Percentiles rank a stretch among this genome's conserved stretches.
phyloP scores from a whole-genome alignment of 495 filamentous ascomycete species.

The Aspergillus indologenus region DNA sequence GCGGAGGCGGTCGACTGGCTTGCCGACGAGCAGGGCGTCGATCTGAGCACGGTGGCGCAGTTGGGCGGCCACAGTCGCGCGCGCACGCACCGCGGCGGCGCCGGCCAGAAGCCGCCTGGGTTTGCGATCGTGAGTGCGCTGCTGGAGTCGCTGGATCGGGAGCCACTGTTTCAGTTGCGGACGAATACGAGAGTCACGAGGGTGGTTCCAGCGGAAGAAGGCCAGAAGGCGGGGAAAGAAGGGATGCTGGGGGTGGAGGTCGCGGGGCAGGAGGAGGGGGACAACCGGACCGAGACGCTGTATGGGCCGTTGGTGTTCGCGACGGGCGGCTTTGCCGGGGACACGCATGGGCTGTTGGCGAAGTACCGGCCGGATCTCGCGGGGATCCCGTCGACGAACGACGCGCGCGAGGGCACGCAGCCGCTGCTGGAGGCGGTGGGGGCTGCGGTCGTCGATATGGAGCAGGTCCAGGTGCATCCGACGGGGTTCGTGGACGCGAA shows the following conservation, averaged over 20 bases:
- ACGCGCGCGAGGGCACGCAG: constrained; percentile 49
- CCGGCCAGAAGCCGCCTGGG: constrained; percentile 49
- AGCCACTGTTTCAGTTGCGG: constrained; percentile 43
- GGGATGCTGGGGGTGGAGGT: constrained; percentile 22
- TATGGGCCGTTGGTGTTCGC: constrained; percentile 55
- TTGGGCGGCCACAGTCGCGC: constrained; percentile 52
- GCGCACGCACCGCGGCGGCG: constrained; percentile 55
- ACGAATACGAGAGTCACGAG: constrained; percentile 44
- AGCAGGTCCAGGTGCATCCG: constrained; percentile 46
- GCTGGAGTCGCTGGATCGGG: constrained; percentile 39
- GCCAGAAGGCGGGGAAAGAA: background rate
- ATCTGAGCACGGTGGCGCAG: constrained; percentile 51
- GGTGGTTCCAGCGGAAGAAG: constrained; percentile 28
- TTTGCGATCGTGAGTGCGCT: constrained; percentile 50
- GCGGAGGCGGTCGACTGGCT: constrained; percentile 50
- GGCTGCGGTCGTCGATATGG: constrained; percentile 56
- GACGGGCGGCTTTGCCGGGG: constrained; percentile 57
- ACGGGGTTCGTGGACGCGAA: constrained; percentile 60
- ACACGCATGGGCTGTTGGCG: constrained; percentile 50
- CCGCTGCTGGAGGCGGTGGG: constrained; percentile 43
- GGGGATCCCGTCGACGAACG: constrained; percentile 59
- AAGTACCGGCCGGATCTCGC: constrained; percentile 54
- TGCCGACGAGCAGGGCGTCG: constrained; percentile 46
- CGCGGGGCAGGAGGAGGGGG: constrained; percentile 27
- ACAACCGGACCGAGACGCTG: constrained; percentile 23